Evolutionary conservation across 2,329 filamentous ascomycete species (phyloP).

Genomic region (Claviceps humidiphila): DNA sequence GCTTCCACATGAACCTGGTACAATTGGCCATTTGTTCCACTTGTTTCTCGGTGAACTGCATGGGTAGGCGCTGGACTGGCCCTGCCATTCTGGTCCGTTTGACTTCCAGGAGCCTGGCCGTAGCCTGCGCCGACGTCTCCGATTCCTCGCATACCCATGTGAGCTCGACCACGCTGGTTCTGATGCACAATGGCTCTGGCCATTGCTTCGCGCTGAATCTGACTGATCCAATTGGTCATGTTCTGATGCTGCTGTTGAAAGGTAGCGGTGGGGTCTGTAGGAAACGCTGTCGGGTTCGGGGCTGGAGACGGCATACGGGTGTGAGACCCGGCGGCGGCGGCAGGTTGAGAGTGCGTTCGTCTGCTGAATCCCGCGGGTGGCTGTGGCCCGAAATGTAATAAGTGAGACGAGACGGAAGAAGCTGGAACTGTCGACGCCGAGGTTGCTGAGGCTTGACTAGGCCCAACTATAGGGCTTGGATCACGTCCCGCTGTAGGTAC

Average conservation of each 20-base stretch:
- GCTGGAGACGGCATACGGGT: slow-evolving; percentile 19
- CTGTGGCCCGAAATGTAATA: slow-evolving; percentile 14
- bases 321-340: slow-evolving; percentile 15
- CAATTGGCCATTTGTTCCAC: slow-evolving; percentile 20
- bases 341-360: slow-evolving; percentile 16
- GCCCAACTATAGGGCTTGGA: slow-evolving; percentile 13
- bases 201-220: slow-evolving; percentile 33
- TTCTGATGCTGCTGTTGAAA: slow-evolving; percentile 28
- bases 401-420: slow-evolving; percentile 2
- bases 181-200: slow-evolving; percentile 28
- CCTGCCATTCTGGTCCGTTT: slow-evolving; percentile 12
- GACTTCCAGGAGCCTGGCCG: slow-evolving; percentile 9
- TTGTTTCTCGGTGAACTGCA: slow-evolving; percentile 19
- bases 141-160: slow-evolving; percentile 27
- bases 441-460: neutral
- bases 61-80: slow-evolving; percentile 14
- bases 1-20: slow-evolving; percentile 25
- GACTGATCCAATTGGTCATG: slow-evolving; percentile 31
- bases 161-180: slow-evolving; percentile 28
- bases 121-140: slow-evolving; percentile 17
- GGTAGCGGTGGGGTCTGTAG: slow-evolving; percentile 17
- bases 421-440: slow-evolving; percentile 5
- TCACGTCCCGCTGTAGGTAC: slow-evolving; percentile 11
- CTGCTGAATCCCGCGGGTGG: slow-evolving; percentile 16
- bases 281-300: slow-evolving; percentile 5